Evolutionary conservation across 768 basidiomycete species (phyloP).

Genomic region (Lactarius evosmus): DNA sequence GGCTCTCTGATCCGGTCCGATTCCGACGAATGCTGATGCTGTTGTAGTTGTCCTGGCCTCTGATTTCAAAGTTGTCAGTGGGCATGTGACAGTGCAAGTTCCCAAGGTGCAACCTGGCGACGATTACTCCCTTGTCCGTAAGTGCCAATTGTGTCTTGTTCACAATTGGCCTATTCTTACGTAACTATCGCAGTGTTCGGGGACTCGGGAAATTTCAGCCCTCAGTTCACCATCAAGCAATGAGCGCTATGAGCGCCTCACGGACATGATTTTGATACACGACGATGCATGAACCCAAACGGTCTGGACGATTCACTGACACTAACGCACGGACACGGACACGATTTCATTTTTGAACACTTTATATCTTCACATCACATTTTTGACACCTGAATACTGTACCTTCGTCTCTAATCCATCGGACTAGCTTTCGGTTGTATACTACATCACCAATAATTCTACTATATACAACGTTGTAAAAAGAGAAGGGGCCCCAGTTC

Average conservation of each 20-base stretch:
- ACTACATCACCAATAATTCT: neutral
- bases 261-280: neutral
- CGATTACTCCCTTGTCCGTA: constrained; percentile 14
- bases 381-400: neutral
- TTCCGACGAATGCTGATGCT: neutral
- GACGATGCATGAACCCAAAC: neutral
- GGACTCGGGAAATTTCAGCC: constrained; percentile 36
- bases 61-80: constrained; percentile 6
- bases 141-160: neutral
- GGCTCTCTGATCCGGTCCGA: neutral
- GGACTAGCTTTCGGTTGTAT: too few relatives aligned
- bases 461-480: neutral
- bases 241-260: neutral
- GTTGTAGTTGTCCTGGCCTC: neutral
- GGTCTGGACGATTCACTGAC: neutral
- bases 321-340: neutral
- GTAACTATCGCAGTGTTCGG: constrained; percentile 33
- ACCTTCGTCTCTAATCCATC: neutral
- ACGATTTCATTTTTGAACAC: neutral
- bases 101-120: constrained; percentile 2
- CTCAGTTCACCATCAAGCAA: constrained; percentile 31
- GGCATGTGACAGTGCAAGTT: constrained; percentile 18
- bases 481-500: too few relatives aligned
- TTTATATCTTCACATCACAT: neutral
- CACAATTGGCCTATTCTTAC: neutral